Base-by-base conservation (phyloP, 495 filamentous ascomycete species). In the Neurospora pannonica region DNA sequence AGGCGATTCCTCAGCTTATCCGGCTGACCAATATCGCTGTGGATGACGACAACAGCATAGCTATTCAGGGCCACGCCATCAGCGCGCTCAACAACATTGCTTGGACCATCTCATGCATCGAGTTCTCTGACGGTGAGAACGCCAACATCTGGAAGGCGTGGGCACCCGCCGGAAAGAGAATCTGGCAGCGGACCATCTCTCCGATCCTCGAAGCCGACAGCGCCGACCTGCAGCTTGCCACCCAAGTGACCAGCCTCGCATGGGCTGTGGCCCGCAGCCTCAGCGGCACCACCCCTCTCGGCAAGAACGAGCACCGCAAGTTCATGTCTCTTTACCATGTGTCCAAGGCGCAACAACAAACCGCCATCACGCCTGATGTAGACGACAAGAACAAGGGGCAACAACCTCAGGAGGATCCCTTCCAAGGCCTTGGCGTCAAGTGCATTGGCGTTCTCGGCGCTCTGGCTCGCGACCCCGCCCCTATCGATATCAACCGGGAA, bases 261-360 rank as follows among this genome's bases (percentile, higher is more conserved):
- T 90, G 89, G 89, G 89, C 88, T 34, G 72, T 91, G 28, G 77
- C 89, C 28, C 87, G 88, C 43, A 85, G 81, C 37, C 81, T 88
- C 19, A 79, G 83, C 71, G 87, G 86, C 38, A 74, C 80, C 40
- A 79, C 87, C 8, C 85, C 85, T n/a, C 73, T 88, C 13, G 74
- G 80, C 31, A 81, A 78, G 34, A 83, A 81, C 17, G 85, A 89
- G 76, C 87, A 88, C 42, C 82, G 84, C 72, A 88, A 86, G 70
- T 91, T 91, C 77, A 89, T 91, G 72, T 82, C 87, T 38, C 83
- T 91, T 43, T 90, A 90, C 75, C 85, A 87, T 54, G 88, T 87
- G 19, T 85, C 88, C 71, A 84, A 82, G 73, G 78, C 67, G 43
- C 74, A 67, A 34, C 60, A 70, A 34, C 54, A 71, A 39, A 31